Evolutionary conservation across 495 filamentous ascomycete species (phyloP).

Genomic region (Xylaria venustula): DNA sequence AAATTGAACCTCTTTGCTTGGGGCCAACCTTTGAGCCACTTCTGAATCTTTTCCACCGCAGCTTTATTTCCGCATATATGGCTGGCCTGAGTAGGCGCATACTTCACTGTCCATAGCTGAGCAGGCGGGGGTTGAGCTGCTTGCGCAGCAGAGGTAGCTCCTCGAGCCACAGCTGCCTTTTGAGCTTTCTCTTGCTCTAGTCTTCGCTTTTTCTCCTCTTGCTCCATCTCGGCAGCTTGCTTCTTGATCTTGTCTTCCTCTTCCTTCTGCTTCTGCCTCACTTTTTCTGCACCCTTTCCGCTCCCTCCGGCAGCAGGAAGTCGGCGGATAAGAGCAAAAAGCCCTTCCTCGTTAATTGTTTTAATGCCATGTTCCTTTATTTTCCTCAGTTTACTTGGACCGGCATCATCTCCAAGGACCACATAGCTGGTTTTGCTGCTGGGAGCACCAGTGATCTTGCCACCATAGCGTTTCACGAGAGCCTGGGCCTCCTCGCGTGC

Average conservation of each 20-base stretch:
- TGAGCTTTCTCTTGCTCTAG: conserved; percentile 49
- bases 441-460: conserved; percentile 81
- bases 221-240: conserved; percentile 80
- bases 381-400: conserved; percentile 88
- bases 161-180: conserved; percentile 45
- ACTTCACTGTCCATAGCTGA: conserved; percentile 93
- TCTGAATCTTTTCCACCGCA: conserved; percentile 83
- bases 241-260: conserved; percentile 75
- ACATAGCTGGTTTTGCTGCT: conserved; percentile 93
- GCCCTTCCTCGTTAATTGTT: conserved; percentile 89
- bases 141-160: conserved; percentile 31
- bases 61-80: conserved; percentile 97
- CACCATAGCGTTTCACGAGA: conserved; percentile 88
- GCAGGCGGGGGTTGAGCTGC: conserved; percentile 49
- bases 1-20: conserved; percentile 72
- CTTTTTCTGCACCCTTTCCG: conserved; percentile 81
- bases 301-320: conserved; percentile 84
- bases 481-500: conserved; percentile 82
- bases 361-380: conserved; percentile 75
- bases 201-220: conserved; percentile 55
- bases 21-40: conserved; percentile 81
- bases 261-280: conserved; percentile 75
- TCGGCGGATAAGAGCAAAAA: conserved; percentile 81
- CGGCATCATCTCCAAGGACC: conserved; percentile 85
- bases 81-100: conserved; percentile 76